Evolutionary conservation across 164 flowering plant genomes (phyloP), one percentile per base, ranked within the genome.

Genomic region (Piper betle): DNA sequence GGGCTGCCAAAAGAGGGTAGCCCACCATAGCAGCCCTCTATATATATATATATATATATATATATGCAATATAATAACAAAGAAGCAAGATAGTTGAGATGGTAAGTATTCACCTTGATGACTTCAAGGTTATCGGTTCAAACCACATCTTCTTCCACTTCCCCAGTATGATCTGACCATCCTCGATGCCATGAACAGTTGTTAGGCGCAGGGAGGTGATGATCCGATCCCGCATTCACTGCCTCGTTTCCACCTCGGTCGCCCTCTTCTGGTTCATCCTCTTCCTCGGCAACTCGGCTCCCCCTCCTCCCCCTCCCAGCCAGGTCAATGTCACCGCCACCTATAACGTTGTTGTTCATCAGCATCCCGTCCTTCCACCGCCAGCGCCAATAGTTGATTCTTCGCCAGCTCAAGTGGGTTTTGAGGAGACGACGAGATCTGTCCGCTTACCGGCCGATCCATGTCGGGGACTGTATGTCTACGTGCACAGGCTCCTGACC

Each of bases 381-480:
- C 52, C 52, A 16, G 52, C 52, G 16, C 52, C 11, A 10, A 48
- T 9, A 2, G 52, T 9, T 16, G 52, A 48, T 48, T 48, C 16
- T 25, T 39, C 59, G 1, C 0, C 20, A 56, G 0, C 13, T 39
- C 39, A 4, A 55, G 37, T 25, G 33, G 33, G 33, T 25, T 25
- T 25, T 25, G 33, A 25, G 33, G 2, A 25, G 33, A 25, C 33
- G 33, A 25, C 33, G 33, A 25, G 33, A 25, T 25, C 33, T 25
- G 33, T 25, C 33, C 1, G 33, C 33, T 25, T 25, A 25, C 33
- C 33, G 33, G 18, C 8, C 20, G 52, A 79, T 61, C 66, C 79
- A 0, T 88, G 96, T 38, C 11, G 56, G 1, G 96, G 87, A 0
- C 63, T 69, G 15, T 84, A 83, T 67, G 66, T 88, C n/a, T 86